Evolutionary conservation across 1,139 yeast species (phyloP).

Genomic region (Komagataea norvegica): DNA sequence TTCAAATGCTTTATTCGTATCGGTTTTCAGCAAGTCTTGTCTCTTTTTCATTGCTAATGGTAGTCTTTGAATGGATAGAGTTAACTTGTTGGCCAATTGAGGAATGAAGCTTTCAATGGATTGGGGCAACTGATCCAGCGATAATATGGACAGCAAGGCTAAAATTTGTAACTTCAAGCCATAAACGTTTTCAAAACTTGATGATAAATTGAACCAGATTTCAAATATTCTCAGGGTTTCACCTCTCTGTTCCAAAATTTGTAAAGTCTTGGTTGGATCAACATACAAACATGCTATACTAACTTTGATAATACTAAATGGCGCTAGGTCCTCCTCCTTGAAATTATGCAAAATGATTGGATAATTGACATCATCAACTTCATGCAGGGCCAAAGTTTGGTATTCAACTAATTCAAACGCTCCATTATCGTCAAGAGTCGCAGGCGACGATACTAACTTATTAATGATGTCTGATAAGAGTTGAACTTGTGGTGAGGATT

Average conservation of each 20-base stretch:
- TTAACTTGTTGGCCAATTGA: conserved; percentile 41
- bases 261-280: conserved; percentile 55
- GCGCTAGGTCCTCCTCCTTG: conserved; percentile 20
- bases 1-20: conserved; percentile 21
- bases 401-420: conserved; percentile 24
- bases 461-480: conserved; percentile 28
- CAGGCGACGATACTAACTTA: conserved; percentile 25
- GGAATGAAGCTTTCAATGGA: conserved; percentile 29
- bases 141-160: conserved; percentile 52
- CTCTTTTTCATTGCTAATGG: conserved; percentile 69
- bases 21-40: conserved; percentile 51
- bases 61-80: conserved; percentile 48
- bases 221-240: conserved; percentile 49
- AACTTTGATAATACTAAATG: conserved; percentile 51
- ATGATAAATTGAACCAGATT: conserved; percentile 58
- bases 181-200: conserved; percentile 61
- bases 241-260: conserved; percentile 44
- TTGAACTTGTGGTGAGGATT: conserved; percentile 32
- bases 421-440: conserved; percentile 22
- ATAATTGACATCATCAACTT: conserved; percentile 15
- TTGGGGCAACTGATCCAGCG: conserved; percentile 35
- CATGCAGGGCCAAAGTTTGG: conserved; percentile 16
- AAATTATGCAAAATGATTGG: conserved; percentile 15
- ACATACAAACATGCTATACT: conserved; percentile 62
- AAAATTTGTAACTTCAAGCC: conserved; percentile 71